These are phyloP conservation scores for Saturnispora halmiae DNA, from an alignment of 805 yeast genomes.

Conservation along the genomic window DNA sequence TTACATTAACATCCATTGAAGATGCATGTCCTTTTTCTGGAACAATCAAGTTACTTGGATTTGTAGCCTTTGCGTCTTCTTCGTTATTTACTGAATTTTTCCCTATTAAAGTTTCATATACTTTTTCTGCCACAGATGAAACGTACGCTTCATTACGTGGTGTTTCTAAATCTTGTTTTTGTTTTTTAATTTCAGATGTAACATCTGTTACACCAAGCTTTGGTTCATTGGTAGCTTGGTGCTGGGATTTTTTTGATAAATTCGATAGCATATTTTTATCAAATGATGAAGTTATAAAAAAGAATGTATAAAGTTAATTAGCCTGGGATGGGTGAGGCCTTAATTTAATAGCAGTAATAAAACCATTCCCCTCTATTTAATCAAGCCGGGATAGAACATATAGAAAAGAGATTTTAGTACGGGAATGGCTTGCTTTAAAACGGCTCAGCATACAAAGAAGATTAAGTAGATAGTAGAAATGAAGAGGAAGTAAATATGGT, in stretches of 20 bases:
- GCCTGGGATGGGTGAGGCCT: background rate
- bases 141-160: constrained; percentile 12
- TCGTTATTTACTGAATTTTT: background rate
- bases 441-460: background rate
- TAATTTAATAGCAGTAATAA: background rate
- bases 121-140: constrained; percentile 6
- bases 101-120: constrained; percentile 6
- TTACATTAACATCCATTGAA: no score
- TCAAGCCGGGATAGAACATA: no score
- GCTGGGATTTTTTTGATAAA: background rate
- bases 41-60: no score
- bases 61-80: background rate
- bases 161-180: background rate
- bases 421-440: background rate
- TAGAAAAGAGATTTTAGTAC: background rate
- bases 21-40: no score
- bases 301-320: background rate
- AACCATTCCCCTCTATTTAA: background rate
- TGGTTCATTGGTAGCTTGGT: background rate
- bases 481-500: background rate
- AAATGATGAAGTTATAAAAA: background rate
- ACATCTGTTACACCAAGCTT: background rate
- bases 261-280: constrained; percentile 1
- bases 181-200: background rate
- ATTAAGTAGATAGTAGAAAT: background rate